These are phyloP conservation scores for Candida buenavistaensis DNA, from an alignment of 1,139 yeast species.

Conservation along the genomic window DNA sequence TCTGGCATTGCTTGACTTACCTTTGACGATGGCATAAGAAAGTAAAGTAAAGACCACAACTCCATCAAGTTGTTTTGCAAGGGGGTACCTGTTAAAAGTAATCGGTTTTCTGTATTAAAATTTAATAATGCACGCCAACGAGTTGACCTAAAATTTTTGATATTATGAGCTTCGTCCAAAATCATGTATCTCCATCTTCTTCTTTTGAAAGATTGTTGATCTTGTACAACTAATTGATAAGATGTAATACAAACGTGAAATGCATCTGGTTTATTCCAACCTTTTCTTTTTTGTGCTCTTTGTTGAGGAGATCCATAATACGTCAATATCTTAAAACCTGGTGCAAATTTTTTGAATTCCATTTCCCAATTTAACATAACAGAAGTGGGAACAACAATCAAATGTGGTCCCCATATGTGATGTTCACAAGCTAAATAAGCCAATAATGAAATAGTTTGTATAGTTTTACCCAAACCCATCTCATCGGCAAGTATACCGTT, in stretches of 20 bases:
- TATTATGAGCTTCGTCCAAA: slow-evolving; percentile 97
- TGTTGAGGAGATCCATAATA: slow-evolving; percentile 99
- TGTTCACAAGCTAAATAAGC: slow-evolving; percentile 91
- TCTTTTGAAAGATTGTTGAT: slow-evolving; percentile 89
- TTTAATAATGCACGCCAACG: slow-evolving; percentile 96
- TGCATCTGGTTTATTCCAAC: slow-evolving; percentile 96
- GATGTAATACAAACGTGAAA: slow-evolving; percentile 98
- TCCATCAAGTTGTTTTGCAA: slow-evolving; percentile 90
- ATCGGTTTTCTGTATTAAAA: slow-evolving; percentile 86
- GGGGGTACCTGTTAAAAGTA: slow-evolving; percentile 93
- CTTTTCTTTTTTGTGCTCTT: slow-evolving; percentile 91
- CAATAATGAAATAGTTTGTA: slow-evolving; percentile 87
- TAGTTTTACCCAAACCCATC: slow-evolving; percentile 98
- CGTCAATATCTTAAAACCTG: slow-evolving; percentile 93
- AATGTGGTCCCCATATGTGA: slow-evolving; percentile 96
- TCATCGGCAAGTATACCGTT: slow-evolving; percentile 98
- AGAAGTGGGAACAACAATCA: slow-evolving; percentile 95
- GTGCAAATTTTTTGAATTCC: slow-evolving; percentile 98
- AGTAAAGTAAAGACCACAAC: slow-evolving; percentile 89
- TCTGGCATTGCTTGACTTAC: slow-evolving; percentile 78
- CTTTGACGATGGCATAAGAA: slow-evolving; percentile 90
- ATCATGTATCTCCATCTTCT: slow-evolving; percentile 96
- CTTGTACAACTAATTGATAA: slow-evolving; percentile 94
- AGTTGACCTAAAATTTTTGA: slow-evolving; percentile 92
- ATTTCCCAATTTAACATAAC: slow-evolving; percentile 99